Evolutionary conservation across 1,284 basidiomycete genomes (phyloP).

Genomic region (Xerocomus minutiporus): DNA sequence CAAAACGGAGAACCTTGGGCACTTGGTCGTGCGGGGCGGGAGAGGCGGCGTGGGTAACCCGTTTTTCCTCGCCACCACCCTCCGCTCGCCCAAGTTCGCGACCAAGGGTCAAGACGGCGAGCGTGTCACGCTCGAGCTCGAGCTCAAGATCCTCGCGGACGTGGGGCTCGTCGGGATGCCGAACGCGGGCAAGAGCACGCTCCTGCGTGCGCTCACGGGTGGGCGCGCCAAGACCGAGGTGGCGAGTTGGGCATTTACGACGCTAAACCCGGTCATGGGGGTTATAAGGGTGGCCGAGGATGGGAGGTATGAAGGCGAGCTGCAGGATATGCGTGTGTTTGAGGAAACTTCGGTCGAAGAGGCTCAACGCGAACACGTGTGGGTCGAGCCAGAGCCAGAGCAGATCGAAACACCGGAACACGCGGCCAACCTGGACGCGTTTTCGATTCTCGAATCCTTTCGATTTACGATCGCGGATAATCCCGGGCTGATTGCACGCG

Average conservation of each 20-base stretch:
- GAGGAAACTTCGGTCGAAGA: conserved; percentile 72
- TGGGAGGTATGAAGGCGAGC: conserved; percentile 67
- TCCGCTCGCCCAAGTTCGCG: conserved; percentile 77
- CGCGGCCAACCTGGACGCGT: conserved; percentile 32
- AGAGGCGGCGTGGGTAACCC: conserved; percentile 88
- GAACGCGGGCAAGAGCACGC: conserved; percentile 88
- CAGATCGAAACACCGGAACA: not conserved
- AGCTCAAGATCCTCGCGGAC: conserved; percentile 93
- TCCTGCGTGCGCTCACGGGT: conserved; percentile 86
- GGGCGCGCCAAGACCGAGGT: conserved; percentile 82
- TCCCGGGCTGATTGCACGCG: conserved; percentile 83
- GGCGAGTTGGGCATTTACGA: conserved; percentile 92
- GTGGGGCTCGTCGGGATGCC: conserved; percentile 95
- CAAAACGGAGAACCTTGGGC: conserved; percentile 54
- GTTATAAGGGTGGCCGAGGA: conserved; percentile 83
- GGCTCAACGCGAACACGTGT: conserved; percentile 31
- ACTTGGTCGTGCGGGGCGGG: conserved; percentile 79
- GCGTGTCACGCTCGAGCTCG: conserved; percentile 79
- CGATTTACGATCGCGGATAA: conserved; percentile 97
- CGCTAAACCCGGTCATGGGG: conserved; percentile 92
- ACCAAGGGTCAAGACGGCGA: conserved; percentile 80
- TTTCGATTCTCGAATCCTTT: conserved; percentile 63
- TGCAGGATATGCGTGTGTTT: conserved; percentile 50
- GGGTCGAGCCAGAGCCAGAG: conserved; percentile 1
- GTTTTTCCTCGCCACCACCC: conserved; percentile 65